Base-by-base conservation (phyloP, 306 rosid species). In the Clitoria ternatea region DNA sequence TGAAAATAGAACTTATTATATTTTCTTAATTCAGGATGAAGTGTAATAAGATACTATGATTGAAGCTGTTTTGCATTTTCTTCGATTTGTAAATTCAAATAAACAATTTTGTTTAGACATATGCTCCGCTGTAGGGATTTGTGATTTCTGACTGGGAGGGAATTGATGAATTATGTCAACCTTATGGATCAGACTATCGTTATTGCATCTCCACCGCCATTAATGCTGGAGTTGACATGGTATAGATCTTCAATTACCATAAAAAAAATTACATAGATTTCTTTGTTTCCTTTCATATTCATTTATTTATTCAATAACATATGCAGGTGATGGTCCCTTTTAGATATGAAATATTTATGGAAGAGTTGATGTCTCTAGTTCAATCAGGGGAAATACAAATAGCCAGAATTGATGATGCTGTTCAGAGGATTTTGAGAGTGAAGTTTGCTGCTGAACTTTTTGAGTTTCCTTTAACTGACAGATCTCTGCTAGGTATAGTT, bases 211-310 rank as follows among this genome's bases (percentile, higher is more conserved):
- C 83, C 24, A 66, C 88, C 20, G 81, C 87, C 10, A 32, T 92
- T 63, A 90, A 86, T 82, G 88, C 92, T 13, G 92, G 96, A 76
- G 82, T 89, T 49, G 96, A 92, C 83, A 86, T 88, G 96, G 96
- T 92, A 81, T 39, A 66, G 29, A 66, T 63, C 66, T 67, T 43
- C 42, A 69, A 53, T 53, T 72, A 15, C 20, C 10, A 20, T 45
- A 23, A 47, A 42, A 37, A 5, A 12, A 42, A 60, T 24, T 35
- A 9, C 47, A 22, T 19, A 13, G 42, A 33, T 68, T 35, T 37
- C 47, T 75, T 44, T 35, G 36, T 47, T 48, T 39, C 20, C 15
- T 14, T 27, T 18, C 14, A 33, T 29, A 23, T 72, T 37, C 23
- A 63, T 60, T 39, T 39, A 17, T 53, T 43, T 14, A 15, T 32